Percentiles rank a stretch among this genome's conserved stretches.
These are phyloP conservation scores for Coniochaeta sp. DNA, from an alignment of 2,329 filamentous ascomycete genomes.

Conservation along the genomic window DNA sequence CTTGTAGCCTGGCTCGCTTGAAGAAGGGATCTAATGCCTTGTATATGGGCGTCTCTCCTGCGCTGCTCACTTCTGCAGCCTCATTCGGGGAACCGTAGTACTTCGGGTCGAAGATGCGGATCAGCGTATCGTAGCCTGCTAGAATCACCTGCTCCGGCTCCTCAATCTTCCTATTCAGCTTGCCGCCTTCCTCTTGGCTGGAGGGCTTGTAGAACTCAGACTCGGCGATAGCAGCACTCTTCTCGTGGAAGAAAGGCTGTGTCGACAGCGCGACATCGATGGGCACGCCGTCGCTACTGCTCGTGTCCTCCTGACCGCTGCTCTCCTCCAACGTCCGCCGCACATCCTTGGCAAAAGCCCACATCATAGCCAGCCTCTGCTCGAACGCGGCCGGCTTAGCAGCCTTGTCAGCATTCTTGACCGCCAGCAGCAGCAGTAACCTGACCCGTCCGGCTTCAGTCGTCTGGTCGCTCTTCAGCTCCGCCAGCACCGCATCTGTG, in stretches of 20 bases:
- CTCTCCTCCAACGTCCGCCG: conserved; percentile 4
- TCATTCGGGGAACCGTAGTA: conserved; percentile 47
- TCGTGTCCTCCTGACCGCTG: neutral
- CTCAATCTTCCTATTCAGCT: neutral
- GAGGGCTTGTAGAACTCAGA: conserved; percentile 30
- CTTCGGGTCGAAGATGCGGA: conserved; percentile 63
- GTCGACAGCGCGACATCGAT: conserved; percentile 65
- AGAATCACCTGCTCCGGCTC: conserved; percentile 55
- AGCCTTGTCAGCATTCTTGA: conserved; percentile 59
- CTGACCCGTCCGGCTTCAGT: conserved; percentile 18
- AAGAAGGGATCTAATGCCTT: conserved; percentile 57
- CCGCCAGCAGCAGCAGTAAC: conserved; percentile 52
- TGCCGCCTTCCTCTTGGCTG: neutral
- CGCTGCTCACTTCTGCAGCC: neutral
- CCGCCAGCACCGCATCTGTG: conserved; percentile 30
- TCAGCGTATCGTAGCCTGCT: conserved; percentile 68
- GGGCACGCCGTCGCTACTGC: conserved; percentile 2
- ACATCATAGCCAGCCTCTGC: conserved; percentile 64
- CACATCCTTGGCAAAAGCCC: conserved; percentile 53
- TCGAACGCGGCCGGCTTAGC: conserved; percentile 61
- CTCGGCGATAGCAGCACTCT: conserved; percentile 50
- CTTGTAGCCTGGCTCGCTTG: conserved; percentile 48
- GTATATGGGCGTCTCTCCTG: conserved; percentile 33
- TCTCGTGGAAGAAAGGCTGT: conserved; percentile 67
- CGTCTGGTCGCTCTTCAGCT: conserved; percentile 7